Evolutionary conservation across 148 eudicot species (phyloP).

Genomic region (Arctostaphylos glauca): DNA sequence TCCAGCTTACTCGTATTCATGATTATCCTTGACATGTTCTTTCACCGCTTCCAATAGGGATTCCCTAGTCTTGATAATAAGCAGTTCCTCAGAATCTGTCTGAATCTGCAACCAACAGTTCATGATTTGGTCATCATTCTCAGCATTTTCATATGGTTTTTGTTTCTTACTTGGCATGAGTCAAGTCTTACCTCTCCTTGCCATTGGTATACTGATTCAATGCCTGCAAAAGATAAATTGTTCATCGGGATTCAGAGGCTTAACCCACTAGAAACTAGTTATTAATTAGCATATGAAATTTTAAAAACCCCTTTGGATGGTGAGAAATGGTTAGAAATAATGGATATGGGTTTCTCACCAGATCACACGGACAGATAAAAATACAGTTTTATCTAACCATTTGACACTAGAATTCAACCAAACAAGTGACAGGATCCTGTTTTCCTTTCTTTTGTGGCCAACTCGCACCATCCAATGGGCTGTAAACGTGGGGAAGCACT

Average conservation of each 20-base stretch:
- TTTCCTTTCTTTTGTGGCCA: not conserved
- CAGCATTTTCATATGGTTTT: not conserved
- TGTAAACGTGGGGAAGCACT: not conserved
- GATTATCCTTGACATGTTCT: constrained; percentile 90
- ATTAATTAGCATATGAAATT: not conserved
- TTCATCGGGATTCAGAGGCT: constrained; percentile 1
- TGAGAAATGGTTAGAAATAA: constrained; percentile 2
- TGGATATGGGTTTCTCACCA: not conserved
- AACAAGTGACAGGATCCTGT: not conserved
- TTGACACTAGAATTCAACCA: not conserved
- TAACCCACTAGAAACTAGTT: not conserved
- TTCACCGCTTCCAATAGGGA: constrained; percentile 81
- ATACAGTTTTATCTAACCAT: not conserved
- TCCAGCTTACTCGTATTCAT: constrained; percentile 90
- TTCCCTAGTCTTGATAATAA: constrained; percentile 94
- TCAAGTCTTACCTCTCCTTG: constrained; percentile 66
- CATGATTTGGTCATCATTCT: not conserved
- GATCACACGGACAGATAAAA: not conserved
- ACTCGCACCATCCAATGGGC: not conserved
- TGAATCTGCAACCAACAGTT: constrained; percentile 58
- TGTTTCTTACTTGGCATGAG: not conserved
- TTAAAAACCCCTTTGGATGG: not conserved
- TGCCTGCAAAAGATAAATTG: constrained; percentile 43
- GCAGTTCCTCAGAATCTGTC: constrained; percentile 91
- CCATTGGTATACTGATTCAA: constrained; percentile 92